Conservation (phyloP, 1,284 basidiomycete genomes). For the Microbotryum lychnidis-dioicae region DNA sequence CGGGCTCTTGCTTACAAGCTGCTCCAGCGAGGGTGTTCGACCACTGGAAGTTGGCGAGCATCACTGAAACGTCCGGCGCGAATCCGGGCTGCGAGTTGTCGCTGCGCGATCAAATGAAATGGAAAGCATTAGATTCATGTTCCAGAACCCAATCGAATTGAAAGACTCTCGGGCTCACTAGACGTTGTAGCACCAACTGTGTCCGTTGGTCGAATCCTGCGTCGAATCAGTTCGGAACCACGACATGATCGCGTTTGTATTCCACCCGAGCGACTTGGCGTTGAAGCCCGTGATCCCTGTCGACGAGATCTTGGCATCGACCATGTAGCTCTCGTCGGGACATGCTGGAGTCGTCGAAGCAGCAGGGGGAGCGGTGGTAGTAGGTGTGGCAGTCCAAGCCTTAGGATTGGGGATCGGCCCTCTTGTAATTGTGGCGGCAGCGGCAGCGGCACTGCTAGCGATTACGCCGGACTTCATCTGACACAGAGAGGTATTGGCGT, state of each 20-base stretch:
- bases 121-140: neutral
- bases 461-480: too few species aligned
- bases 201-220: neutral
- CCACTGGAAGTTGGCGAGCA: neutral
- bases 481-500: too few species aligned
- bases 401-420: too few species aligned
- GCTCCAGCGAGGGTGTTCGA: neutral
- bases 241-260: neutral
- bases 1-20: neutral
- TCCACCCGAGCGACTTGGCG: neutral
- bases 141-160: neutral
- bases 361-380: too few species aligned
- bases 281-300: too few species aligned
- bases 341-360: too few species aligned
- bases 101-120: neutral
- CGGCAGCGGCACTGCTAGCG: too few species aligned
- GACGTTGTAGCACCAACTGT: neutral
- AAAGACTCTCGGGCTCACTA: neutral
- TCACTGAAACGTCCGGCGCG: neutral
- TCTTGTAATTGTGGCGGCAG: too few species aligned
- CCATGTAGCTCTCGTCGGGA: too few species aligned
- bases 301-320: too few species aligned
- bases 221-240: neutral
- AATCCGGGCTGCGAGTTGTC: neutral
- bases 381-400: too few species aligned